Conservation (phyloP, 2,329 filamentous ascomycete genomes). For the Aureobasidium sp. region DNA sequence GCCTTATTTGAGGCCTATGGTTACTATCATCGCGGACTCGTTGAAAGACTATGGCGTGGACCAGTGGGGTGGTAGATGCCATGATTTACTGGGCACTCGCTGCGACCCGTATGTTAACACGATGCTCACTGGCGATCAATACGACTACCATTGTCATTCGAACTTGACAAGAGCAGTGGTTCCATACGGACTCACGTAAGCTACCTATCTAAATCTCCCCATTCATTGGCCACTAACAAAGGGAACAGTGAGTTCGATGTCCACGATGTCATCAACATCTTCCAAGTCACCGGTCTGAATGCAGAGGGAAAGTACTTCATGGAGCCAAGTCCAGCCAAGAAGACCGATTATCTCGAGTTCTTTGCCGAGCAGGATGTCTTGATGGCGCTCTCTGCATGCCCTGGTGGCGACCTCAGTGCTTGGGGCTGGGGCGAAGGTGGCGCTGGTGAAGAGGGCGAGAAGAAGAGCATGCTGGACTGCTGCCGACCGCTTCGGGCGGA, state of each 20-base stretch:
- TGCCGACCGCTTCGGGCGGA: constrained; percentile 70
- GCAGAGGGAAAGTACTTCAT: constrained; percentile 70
- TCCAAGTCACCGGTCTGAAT: constrained; percentile 76
- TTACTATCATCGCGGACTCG: constrained; percentile 61
- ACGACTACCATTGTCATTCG: constrained; percentile 78
- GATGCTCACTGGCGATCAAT: constrained; percentile 61
- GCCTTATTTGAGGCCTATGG: constrained; percentile 68
- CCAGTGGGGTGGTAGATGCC: constrained; percentile 56
- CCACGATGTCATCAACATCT: constrained; percentile 80
- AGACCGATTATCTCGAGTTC: constrained; percentile 62
- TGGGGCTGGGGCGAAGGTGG: constrained; percentile 67
- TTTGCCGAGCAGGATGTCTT: constrained; percentile 73
- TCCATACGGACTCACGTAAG: constrained; percentile 52
- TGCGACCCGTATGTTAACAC: constrained; percentile 80
- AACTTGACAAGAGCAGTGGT: constrained; percentile 69
- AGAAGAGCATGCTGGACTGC: constrained; percentile 61
- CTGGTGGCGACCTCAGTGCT: constrained; percentile 71
- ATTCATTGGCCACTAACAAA: neutral
- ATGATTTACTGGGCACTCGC: constrained; percentile 70
- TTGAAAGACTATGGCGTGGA: constrained; percentile 39
- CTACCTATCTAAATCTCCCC: too few relatives aligned
- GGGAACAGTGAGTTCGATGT: constrained; percentile 56
- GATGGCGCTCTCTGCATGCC: constrained; percentile 61
- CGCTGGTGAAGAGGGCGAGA: constrained; percentile 51
- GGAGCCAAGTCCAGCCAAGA: constrained; percentile 51